A percentile compares a stretch with the other conserved stretches of the same genome.
These are phyloP conservation scores for Medicago arabica DNA, from an alignment of 306 rosid genomes.

Conservation along the genomic window DNA sequence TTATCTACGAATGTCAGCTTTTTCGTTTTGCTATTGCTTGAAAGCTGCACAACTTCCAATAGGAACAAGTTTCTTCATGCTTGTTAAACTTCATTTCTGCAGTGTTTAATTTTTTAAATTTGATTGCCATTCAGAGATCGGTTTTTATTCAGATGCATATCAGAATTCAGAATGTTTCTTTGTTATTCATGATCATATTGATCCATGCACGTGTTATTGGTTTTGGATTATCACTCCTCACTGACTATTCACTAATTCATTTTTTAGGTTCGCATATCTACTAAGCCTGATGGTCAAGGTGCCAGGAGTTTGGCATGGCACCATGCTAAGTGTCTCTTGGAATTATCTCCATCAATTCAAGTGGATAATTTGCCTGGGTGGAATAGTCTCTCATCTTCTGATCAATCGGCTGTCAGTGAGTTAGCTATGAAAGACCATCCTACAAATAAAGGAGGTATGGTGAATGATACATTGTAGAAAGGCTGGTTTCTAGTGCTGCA, in stretches of 20 bases:
- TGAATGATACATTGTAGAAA: constrained; percentile 33
- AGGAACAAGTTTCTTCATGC: constrained; percentile 18
- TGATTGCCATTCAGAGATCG: constrained; percentile 14
- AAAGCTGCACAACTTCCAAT: constrained; percentile 25
- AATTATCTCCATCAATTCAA: constrained; percentile 65
- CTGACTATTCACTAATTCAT: constrained; percentile 32
- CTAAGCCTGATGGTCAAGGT: constrained; percentile 80
- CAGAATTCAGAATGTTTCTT: constrained; percentile 26
- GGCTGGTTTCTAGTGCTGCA: constrained; percentile 35
- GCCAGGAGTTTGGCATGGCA: constrained; percentile 85
- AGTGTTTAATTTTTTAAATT: constrained; percentile 17
- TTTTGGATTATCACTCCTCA: constrained; percentile 41
- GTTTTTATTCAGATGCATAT: constrained; percentile 19
- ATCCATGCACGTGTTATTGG: constrained; percentile 22
- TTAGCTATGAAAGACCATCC: constrained; percentile 55
- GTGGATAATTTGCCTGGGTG: constrained; percentile 86
- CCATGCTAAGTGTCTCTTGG: constrained; percentile 89
- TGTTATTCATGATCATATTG: constrained; percentile 12
- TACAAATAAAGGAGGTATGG: constrained; percentile 57
- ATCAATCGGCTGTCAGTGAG: constrained; percentile 70
- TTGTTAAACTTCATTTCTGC: constrained; percentile 14
- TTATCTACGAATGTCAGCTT: constrained; percentile 6
- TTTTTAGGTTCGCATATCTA: constrained; percentile 80
- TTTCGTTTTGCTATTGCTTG: constrained; percentile 33
- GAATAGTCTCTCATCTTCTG: constrained; percentile 73